Evolutionary conservation across 2,329 filamentous ascomycete species (phyloP), one percentile per base, ranked within the genome.

Genomic region (Monosporascus sp.): DNA sequence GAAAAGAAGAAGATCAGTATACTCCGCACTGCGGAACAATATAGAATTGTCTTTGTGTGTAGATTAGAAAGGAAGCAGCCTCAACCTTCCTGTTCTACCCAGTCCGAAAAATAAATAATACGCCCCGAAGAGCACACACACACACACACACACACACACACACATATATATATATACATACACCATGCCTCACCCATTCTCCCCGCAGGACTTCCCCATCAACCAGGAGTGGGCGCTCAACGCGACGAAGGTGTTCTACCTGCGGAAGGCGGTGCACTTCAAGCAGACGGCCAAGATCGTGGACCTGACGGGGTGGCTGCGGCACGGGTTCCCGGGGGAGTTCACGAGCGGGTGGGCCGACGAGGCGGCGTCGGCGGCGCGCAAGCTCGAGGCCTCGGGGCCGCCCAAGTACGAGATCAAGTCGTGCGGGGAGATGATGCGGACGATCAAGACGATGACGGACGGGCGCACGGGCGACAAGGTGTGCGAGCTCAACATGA

Each of bases 351-450:
- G 57, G 3, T 69, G 66, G 58, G 60, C 68, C 7, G 59, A 64
- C 50, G 65, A 62, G 26, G 60, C 58, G 17, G 53, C 57, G 52
- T 46, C 55, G 24, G 59, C 56, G 11, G 59, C 59, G 34, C 48
- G 56, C 22, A 61, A 66, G 57, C 54, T 58, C n/a, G 41, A 49
- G 38, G 49, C 53, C 46, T 14, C n/a, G 41, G 50, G 53, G n/a
- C 36, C 47, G 44, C 61, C 63, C 2, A 52, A 48, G 20, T 69
- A 64, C 63, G 55, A 62, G 52, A 61, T 69, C 56, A 57, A 54
- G 49, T 64, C 61, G 48, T 62, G 61, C 57, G 67, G 67, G n/a
- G 65, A 67, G 62, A 69, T 69, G 66, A 69, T 69, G 67, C 67
- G 67, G 16, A 69, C 67, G 34, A 59, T 69, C 52, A 69, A 69